Evolutionary conservation across 345 rosid species (phyloP), one percentile per base, ranked within the genome.

Genomic region (Populus pruinosa): DNA sequence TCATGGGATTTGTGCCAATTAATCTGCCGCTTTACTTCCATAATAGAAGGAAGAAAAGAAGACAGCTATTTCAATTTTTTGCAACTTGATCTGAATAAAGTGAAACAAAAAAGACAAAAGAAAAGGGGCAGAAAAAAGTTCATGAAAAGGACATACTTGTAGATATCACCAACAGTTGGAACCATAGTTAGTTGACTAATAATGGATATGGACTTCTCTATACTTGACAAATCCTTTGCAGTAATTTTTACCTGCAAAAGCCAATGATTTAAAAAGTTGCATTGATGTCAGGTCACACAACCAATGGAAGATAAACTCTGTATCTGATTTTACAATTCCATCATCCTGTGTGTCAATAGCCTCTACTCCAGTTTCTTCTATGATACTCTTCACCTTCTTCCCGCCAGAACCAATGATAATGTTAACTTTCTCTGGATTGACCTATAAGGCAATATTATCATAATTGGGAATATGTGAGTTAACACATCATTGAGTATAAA

Each of bases 311-410:
- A 53, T 29, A 53, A 79, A 59, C 23, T 76, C 25, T 35, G 55
- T 9, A 44, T 66, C 76, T 71, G 76, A 81, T 86, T 92, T 89
- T 88, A 96, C 99, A 70, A 82, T 86, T 85, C 99, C 99, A 83
- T 91, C 88, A 72, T 93, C 95, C 74, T 92, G 84, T 71, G 96
- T 85, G 82, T 96, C 99, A 80, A 96, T 96, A 81, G 91, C 84
- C 68, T 92, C 94, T 29, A 96, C 97, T 79, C 99, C 99, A 67
- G 95, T 90, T 79, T 93, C 99, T 88, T 92, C 99, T 70, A 93
- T 93, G 69, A 96, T 93, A 79, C 98, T 92, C 86, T 86, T 96
- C 66, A 96, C 93, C 86, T 93, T 96, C 90, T 96, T 96, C 81
- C 99, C 99, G 74, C 99, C 99, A 82, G 96, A 71, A 82, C 99